phyloP scores from a whole-genome alignment of 1,139 yeast species.

The Candida sp. region DNA sequence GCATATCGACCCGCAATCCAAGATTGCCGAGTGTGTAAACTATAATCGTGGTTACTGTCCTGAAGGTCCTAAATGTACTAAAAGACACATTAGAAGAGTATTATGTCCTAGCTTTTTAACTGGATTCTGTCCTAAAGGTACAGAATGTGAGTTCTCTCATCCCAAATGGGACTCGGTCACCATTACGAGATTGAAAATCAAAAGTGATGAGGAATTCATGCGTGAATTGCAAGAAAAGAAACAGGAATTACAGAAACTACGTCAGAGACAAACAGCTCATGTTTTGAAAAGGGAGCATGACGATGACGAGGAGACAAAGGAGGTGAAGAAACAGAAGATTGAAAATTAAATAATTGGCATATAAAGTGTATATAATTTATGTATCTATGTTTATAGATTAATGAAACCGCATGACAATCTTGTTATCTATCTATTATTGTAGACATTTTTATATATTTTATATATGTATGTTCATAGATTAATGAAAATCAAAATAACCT shows the following conservation, averaged over 20 bases:
- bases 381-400: not conserved
- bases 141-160: constrained; percentile 56
- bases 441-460: too few species aligned
- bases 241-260: constrained; percentile 1
- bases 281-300: not conserved
- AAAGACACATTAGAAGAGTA: constrained; percentile 74
- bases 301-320: not conserved
- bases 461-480: too few species aligned
- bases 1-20: constrained; percentile 87
- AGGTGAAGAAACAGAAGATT: constrained; percentile 1
- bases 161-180: constrained; percentile 53
- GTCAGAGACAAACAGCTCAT: not conserved
- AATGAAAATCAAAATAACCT: too few species aligned
- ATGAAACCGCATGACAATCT: too few species aligned
- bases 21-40: constrained; percentile 82
- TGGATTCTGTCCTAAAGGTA: constrained; percentile 89
- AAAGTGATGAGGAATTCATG: constrained; percentile 34
- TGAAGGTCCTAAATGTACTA: constrained; percentile 83
- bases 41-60: constrained; percentile 91
- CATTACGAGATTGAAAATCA: constrained; percentile 43
- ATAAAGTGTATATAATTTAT: too few species aligned
- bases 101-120: constrained; percentile 82
- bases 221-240: constrained; percentile 4
- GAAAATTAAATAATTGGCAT: too few species aligned
- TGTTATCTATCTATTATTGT: too few species aligned